Percentiles rank a stretch among this genome's conserved stretches.
Conservation (phyloP, 176 grass and related monocot species). For the Raddia guianensis region DNA sequence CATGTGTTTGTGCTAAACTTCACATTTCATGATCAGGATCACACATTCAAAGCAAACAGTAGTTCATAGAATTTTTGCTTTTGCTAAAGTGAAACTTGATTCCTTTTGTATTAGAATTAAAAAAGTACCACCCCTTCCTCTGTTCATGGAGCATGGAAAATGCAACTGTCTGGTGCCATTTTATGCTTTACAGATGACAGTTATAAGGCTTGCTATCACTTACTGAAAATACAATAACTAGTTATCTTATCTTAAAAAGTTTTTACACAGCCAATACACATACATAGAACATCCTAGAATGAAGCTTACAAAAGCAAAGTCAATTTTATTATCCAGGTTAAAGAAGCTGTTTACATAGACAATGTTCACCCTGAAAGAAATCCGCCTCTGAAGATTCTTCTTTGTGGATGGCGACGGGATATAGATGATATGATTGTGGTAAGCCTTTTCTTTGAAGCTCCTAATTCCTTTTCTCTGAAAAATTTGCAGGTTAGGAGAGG, state of each 20-base stretch:
- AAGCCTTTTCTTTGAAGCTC: conserved; percentile 67
- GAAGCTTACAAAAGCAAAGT: conserved; percentile 49
- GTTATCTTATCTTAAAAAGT: conserved; percentile 28
- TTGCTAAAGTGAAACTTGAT: conserved; percentile 19
- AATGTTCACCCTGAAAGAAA: conserved; percentile 68
- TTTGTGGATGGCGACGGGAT: conserved; percentile 86
- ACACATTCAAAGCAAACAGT: conserved; percentile 8
- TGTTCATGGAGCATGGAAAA: background rate
- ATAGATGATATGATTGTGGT: conserved; percentile 93
- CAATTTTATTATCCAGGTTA: conserved; percentile 84
- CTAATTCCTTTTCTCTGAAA: conserved; percentile 64
- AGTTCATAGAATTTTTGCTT: conserved; percentile 8
- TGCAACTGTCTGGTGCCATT: background rate
- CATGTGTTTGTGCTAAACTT: conserved; percentile 8
- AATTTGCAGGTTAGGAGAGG: conserved; percentile 75
- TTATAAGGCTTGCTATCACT: conserved; percentile 35
- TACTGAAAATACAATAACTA: conserved; percentile 42
- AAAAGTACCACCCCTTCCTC: conserved; percentile 6
- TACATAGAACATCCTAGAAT: conserved; percentile 44
- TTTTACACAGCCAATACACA: conserved; percentile 44
- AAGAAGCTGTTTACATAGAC: conserved; percentile 79
- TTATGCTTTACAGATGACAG: conserved; percentile 22
- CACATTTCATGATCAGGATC: background rate
- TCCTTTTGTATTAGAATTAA: conserved; percentile 15
- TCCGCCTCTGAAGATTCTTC: conserved; percentile 85